Conservation (phyloP, 192 early-diverging fungal species). For the Geranomyces michiganensis region DNA sequence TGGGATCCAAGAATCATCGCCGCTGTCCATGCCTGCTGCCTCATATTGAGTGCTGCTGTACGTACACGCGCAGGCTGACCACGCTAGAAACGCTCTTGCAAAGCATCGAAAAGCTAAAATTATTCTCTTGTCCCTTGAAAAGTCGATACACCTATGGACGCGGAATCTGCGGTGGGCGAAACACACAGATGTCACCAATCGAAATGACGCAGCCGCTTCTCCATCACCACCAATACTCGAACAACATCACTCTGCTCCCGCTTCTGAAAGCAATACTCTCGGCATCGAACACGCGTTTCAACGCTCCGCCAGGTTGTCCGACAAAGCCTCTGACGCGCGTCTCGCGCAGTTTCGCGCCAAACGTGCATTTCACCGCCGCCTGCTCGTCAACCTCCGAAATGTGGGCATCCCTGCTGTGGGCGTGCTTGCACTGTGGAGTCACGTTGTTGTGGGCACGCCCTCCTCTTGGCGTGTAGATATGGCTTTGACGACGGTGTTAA, state of each 20-base stretch:
- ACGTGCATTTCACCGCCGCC: not conserved
- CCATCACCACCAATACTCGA: not conserved
- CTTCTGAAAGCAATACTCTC: not conserved
- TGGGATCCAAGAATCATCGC: not conserved
- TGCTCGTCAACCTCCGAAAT: not conserved
- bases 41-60: not conserved
- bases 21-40: slow-evolving; percentile 3
- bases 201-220: not conserved
- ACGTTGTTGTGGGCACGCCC: not conserved
- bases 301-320: not conserved
- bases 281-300: slow-evolving; percentile 10
- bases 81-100: too few species aligned
- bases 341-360: slow-evolving; percentile 10
- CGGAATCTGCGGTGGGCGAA: not conserved
- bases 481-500: not conserved
- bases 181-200: not conserved
- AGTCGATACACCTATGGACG: not conserved
- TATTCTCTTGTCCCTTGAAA: not conserved
- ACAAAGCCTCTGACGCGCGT: not conserved
- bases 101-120: too few species aligned
- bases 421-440: not conserved
- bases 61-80: not conserved
- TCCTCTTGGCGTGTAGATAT: not conserved
- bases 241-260: not conserved
- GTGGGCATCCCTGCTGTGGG: not conserved